Base-by-base conservation (phyloP, 2,329 filamentous ascomycete genomes). In the Botrytis aclada region DNA sequence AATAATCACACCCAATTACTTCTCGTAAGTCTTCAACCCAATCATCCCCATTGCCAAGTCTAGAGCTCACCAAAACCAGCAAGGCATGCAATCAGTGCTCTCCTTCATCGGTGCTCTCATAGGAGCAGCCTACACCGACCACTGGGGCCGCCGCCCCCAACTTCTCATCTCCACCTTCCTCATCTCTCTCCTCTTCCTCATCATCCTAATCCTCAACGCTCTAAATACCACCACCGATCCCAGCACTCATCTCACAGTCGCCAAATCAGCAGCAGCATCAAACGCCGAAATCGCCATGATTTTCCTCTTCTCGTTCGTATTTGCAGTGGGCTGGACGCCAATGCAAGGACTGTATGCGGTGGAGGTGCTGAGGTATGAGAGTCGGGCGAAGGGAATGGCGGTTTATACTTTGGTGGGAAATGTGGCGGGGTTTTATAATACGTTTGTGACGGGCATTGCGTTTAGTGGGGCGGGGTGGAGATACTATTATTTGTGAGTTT, bases 241-340 rank as follows among this genome's bases (percentile, higher is more conserved):
- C 1, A 29, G 4, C 1, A 67, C 60, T 32, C n/a, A 66, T 43
- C 39, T 32, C 70, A 47, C 54, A 54, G 22, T 71, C 43, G 16
- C 70, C 2, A 72, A 72, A 72, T 72, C 62, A 1, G 69, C 72
- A 0, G 77, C 82, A 0, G 83, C 84, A 0, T 84, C 84, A 32
- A 84, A 85, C 73, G 80, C 82, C 0, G 84, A 84, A 12, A 83
- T 87, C 4, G 85, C 85, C 12, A 85, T 88, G 74, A 85, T 88
- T 62, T 87, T 86, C 76, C 81, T 88, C 12, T 88, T 87, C 60
- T 85, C 85, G 4, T 83, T 86, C 43, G 84, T 85, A 1, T 87
- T 86, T 77, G 85, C 84, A 0, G 84, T 87, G 37, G 85, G 85
- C 1, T 86, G 84, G 84, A 87, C 85, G 0, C 85, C 86, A 0